Percentiles rank a stretch among this genome's conserved stretches.
Evolutionary conservation across 2,329 filamentous ascomycete genomes (phyloP).

Genomic region (Penicillium sp.): DNA sequence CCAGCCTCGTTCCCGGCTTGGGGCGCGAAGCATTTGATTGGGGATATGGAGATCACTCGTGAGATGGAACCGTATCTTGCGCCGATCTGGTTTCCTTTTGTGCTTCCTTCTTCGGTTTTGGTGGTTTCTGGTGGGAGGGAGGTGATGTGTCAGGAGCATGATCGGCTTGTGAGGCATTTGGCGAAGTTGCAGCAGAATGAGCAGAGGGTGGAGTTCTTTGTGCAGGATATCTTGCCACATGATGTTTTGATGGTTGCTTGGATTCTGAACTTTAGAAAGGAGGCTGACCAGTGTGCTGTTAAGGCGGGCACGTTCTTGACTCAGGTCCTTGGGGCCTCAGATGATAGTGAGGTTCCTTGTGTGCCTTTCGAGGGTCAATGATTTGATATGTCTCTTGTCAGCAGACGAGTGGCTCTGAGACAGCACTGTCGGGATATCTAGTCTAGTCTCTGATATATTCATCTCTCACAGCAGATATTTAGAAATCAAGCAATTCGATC

Average conservation of each 20-base stretch:
- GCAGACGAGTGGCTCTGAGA: neutral
- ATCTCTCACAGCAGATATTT: too few relatives aligned
- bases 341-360: neutral
- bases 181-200: constrained; percentile 8
- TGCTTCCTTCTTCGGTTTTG: constrained; percentile 3
- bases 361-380: neutral
- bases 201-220: constrained; percentile 8
- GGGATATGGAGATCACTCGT: constrained; percentile 1
- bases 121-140: constrained; percentile 7
- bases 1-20: constrained; percentile 4
- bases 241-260: constrained; percentile 9
- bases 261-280: constrained; percentile 5
- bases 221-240: constrained; percentile 5
- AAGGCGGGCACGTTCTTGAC: constrained; percentile 3
- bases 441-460: too few relatives aligned
- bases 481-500: neutral
- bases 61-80: constrained; percentile 3
- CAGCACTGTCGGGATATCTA: neutral
- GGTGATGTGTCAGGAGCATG: constrained; percentile 12
- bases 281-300: constrained; percentile 6
- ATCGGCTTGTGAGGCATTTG: constrained; percentile 5
- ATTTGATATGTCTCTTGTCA: neutral
- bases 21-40: constrained; percentile 6
- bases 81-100: constrained; percentile 5
- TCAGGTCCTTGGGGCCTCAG: neutral